Percentiles rank a stretch among this genome's conserved stretches.
Conservation (phyloP, 2,329 filamentous ascomycete genomes). For the Penicillium janthinellum region DNA sequence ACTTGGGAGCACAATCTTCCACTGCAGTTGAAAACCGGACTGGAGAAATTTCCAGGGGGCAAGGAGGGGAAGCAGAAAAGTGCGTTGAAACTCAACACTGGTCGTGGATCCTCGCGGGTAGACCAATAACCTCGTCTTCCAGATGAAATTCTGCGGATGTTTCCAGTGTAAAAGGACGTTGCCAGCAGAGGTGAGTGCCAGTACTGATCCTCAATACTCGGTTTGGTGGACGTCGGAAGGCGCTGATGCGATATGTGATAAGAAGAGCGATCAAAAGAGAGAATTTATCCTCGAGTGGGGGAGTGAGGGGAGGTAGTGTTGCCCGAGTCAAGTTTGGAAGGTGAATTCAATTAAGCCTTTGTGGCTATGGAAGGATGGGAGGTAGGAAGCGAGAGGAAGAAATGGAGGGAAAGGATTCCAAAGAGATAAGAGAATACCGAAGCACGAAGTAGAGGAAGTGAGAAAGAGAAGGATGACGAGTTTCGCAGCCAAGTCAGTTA, state of each 20-base stretch:
- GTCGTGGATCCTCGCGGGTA: neutral
- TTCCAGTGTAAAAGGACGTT: neutral
- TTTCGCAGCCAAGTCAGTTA: conserved; percentile 7
- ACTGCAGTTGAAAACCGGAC: conserved; percentile 33
- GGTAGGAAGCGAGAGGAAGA: conserved; percentile 4
- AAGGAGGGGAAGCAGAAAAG: neutral
- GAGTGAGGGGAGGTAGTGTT: neutral
- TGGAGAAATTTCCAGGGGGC: conserved; percentile 24
- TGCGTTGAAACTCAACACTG: conserved; percentile 1
- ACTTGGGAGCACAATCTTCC: conserved; percentile 27
- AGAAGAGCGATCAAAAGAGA: neutral
- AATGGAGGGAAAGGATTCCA: conserved; percentile 1
- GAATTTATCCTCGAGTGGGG: neutral
- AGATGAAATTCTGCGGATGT: neutral
- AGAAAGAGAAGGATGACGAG: conserved; percentile 3
- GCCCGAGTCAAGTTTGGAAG: neutral
- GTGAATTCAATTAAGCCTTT: neutral
- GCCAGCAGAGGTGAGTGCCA: too few species aligned
- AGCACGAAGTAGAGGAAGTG: neutral
- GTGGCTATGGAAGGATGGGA: neutral
- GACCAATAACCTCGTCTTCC: neutral
- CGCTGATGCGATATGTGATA: neutral
- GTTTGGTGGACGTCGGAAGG: conserved; percentile 1
- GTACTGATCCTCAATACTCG: neutral
- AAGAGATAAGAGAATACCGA: neutral